A percentile compares a stretch with the other conserved stretches of the same genome.
Evolutionary conservation across 2,329 filamentous ascomycete species (phyloP).

Genomic region (Lecanicillium sp.): DNA sequence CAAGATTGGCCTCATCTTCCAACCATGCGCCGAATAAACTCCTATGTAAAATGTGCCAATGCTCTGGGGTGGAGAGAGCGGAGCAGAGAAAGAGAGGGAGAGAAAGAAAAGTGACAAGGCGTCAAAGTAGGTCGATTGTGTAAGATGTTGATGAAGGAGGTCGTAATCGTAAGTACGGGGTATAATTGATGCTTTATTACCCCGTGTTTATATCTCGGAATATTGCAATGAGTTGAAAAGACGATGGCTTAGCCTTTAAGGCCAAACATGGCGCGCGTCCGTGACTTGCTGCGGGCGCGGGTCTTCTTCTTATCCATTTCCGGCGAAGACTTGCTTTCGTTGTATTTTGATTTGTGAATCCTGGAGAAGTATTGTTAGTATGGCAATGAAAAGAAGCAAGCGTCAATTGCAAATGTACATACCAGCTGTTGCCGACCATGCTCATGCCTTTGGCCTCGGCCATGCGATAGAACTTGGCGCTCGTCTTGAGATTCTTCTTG

Average conservation of each 20-base stretch:
- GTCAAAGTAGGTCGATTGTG: too few species aligned
- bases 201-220: too few species aligned
- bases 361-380: slow-evolving; percentile 37
- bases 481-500: slow-evolving; percentile 94
- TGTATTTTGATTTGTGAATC: slow-evolving; percentile 96
- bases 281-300: slow-evolving; percentile 65
- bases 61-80: too few species aligned
- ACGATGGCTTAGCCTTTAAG: slow-evolving; percentile 22
- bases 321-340: slow-evolving; percentile 44
- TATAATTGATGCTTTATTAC: too few species aligned
- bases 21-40: too few species aligned
- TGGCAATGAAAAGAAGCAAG: neutral
- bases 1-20: too few species aligned
- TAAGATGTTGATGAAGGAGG: too few species aligned
- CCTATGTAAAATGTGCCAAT: too few species aligned
- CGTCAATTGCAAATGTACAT: slow-evolving; percentile 29
- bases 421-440: slow-evolving; percentile 99
- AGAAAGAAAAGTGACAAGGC: too few species aligned
- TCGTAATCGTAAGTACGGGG: too few species aligned
- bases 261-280: slow-evolving; percentile 66
- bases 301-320: slow-evolving; percentile 53
- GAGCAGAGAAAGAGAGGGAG: too few species aligned
- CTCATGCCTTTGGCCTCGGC: slow-evolving; percentile 91
- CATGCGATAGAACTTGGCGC: slow-evolving; percentile 80
- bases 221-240: too few species aligned